Conservation (phyloP, 208 protist species). For the Leishmania amazonensis region DNA sequence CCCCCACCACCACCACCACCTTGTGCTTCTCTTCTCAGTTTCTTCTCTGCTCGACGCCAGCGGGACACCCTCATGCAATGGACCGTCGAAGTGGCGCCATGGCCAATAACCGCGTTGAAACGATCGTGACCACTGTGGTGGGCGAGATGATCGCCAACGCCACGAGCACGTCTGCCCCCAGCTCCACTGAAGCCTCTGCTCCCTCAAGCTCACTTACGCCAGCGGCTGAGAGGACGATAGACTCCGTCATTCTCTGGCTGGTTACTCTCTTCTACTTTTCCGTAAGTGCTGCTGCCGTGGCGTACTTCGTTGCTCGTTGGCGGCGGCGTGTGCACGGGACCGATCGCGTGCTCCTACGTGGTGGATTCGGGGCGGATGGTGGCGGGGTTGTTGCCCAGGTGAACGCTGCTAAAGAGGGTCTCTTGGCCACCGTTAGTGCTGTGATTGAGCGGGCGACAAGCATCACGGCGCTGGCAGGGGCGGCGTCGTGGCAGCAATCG, state of each 20-base stretch:
- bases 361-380: background rate
- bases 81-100: background rate
- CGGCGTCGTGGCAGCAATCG: constrained; percentile 12
- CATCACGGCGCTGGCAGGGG: constrained; percentile 16
- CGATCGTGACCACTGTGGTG: background rate
- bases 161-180: constrained; percentile 1
- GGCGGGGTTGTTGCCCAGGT: background rate
- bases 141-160: background rate
- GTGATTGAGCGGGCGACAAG: constrained; percentile 31
- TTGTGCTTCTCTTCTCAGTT: background rate
- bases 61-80: background rate
- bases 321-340: constrained; percentile 13
- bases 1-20: background rate
- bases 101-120: background rate
- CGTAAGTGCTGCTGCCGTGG: constrained; percentile 9
- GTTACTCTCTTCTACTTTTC: constrained; percentile 23
- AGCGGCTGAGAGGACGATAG: constrained; percentile 13
- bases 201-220: background rate
- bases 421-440: constrained; percentile 20
- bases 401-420: constrained; percentile 6
- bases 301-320: constrained; percentile 27
- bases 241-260: constrained; percentile 19
- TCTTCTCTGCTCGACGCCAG: background rate
- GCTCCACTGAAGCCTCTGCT: background rate
- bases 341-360: constrained; percentile 6